Conservation (phyloP, 1,284 basidiomycete genomes). For the Erythrobasidium hasegawianum region DNA sequence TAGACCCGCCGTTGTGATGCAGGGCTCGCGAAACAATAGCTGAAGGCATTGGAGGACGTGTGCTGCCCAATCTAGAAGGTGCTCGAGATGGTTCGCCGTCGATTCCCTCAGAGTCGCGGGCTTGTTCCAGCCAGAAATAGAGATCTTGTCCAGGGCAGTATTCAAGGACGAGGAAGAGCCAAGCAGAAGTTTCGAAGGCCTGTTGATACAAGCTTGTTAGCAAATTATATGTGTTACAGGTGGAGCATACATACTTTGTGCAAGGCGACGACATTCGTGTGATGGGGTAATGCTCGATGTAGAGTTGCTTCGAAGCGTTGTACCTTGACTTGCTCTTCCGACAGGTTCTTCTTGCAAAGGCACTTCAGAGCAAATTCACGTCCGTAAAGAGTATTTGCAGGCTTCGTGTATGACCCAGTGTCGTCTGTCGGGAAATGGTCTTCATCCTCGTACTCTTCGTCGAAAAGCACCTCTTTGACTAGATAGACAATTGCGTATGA, state of each 20-base stretch:
- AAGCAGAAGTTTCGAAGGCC: constrained; percentile 74
- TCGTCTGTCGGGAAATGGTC: constrained; percentile 52
- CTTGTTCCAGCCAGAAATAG: constrained; percentile 87
- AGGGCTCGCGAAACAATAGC: constrained; percentile 4
- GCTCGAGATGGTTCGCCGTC: constrained; percentile 35
- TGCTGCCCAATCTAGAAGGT: constrained; percentile 37
- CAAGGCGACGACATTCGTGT: constrained; percentile 92
- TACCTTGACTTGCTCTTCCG: constrained; percentile 74
- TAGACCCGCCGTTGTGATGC: constrained; percentile 33
- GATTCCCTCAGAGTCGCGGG: constrained; percentile 46
- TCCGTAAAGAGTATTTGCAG: constrained; percentile 58
- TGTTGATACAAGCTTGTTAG: constrained; percentile 52
- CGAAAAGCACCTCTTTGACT: constrained; percentile 74
- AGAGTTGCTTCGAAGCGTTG: constrained; percentile 92
- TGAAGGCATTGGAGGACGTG: constrained; percentile 31
- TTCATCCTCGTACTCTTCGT: constrained; percentile 46
- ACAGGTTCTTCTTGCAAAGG: constrained; percentile 85
- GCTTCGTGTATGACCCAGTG: constrained; percentile 56
- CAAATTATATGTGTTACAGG: background rate
- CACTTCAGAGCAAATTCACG: constrained; percentile 94
- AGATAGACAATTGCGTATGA: constrained; percentile 63
- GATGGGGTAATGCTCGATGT: constrained; percentile 85
- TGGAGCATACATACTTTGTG: constrained; percentile 52
- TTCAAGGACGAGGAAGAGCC: constrained; percentile 77
- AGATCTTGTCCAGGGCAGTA: constrained; percentile 87